A percentile compares a stretch with the other conserved stretches of the same genome.
Evolutionary conservation across 2,329 filamentous ascomycete genomes (phyloP).

Genomic region (Aspergillus pseudonomiae): DNA sequence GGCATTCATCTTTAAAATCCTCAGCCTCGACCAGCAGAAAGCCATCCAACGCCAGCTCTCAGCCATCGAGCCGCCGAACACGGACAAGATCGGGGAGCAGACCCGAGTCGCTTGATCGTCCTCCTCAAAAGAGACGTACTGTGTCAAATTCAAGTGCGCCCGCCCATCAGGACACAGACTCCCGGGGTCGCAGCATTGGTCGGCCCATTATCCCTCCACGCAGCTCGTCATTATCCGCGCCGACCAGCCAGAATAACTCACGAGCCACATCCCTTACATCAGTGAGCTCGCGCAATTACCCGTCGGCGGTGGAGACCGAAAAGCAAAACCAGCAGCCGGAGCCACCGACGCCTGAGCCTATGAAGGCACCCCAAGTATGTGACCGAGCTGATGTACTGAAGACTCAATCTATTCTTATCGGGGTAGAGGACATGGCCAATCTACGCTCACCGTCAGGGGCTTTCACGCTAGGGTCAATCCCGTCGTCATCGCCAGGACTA

Average conservation of each 20-base stretch:
- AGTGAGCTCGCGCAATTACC: constrained; percentile 42
- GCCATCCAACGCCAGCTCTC: constrained; percentile 43
- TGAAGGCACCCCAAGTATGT: constrained; percentile 23
- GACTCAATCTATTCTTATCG: constrained; percentile 41
- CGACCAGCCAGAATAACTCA: constrained; percentile 49
- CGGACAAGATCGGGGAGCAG: constrained; percentile 39
- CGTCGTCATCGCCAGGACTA: constrained; percentile 53
- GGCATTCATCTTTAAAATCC: constrained; percentile 48
- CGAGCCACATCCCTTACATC: constrained; percentile 50
- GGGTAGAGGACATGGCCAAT: constrained; percentile 43
- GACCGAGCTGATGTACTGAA: constrained; percentile 25
- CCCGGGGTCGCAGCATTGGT: constrained; percentile 31
- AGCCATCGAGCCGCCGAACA: constrained; percentile 40
- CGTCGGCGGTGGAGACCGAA: constrained; percentile 32
- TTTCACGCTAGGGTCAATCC: constrained; percentile 51
- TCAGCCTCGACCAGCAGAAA: constrained; percentile 40
- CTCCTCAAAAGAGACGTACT: constrained; percentile 39
- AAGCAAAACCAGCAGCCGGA: constrained; percentile 23
- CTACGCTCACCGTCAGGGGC: constrained; percentile 52
- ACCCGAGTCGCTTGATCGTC: constrained; percentile 35
- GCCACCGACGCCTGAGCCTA: constrained; percentile 25
- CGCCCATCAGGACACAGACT: constrained; percentile 28
- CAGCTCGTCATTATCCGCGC: constrained; percentile 50
- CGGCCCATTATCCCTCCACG: constrained; percentile 43
- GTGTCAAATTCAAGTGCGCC: constrained; percentile 44